Base-by-base conservation (phyloP, 129 eudicot species). In the Arctium minus region DNA sequence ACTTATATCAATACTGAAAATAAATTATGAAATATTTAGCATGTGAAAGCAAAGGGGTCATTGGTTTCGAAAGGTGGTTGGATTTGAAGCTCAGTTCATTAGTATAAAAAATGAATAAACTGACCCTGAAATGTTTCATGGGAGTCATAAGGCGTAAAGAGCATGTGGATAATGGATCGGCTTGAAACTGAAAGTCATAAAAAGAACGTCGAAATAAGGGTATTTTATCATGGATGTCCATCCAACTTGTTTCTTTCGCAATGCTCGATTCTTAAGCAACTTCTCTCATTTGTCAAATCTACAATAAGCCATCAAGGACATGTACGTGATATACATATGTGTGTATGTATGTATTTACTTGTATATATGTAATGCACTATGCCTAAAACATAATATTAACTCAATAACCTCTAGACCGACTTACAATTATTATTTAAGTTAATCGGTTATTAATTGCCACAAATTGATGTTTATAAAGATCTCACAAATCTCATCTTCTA, bases 141-240 rank as follows among this genome's bases (percentile, higher is more conserved):
- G 8, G 37, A 77, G 81, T 37, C 33, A 76, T 60, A 82, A 75
- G 33, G 62, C 78, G 70, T 82, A 77, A 70, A 83, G 67, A 83
- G 69, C 78, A 70, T 70, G 82, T 69, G 13, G 76, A 76, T n/a
- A 68, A 13, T 6, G 1, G 2, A 29, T 77, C 65, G 77, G 77
- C 77, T 35, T 75, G 31, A 33, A 11, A 42, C 56, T 75, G 8
- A 32, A 37, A n/a, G 72, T 50, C 81, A 82, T 76, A 44, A 69
- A 82, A 75, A 82, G 76, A 82, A 82, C 32, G 71, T 22, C 32
- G 36, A 83, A 35, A 78, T 38, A 75, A 46, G 53, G 0, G 31
- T 8, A 40, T 65, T 62, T 60, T 64, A 46, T 80, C 46, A 44
- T 3, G 50, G 37, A 71, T 70, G 83, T 29, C 70, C 50, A 30